phyloP scores from a whole-genome alignment of 78 protist genomes.

The Polysphondylium violaceum region DNA sequence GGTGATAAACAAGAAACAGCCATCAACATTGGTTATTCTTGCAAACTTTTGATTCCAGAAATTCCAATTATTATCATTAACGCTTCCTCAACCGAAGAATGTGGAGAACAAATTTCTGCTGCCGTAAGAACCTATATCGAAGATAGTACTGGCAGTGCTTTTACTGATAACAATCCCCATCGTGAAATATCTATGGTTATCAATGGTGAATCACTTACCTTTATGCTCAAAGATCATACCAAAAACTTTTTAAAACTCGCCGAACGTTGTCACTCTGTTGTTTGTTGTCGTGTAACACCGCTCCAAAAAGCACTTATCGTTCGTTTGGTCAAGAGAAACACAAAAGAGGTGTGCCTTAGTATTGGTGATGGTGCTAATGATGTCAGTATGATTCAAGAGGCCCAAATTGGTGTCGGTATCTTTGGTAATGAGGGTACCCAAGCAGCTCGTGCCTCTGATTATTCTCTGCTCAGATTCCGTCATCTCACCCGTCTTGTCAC shows the following conservation, averaged over 20 bases:
- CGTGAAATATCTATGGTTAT: slow-evolving; percentile 44
- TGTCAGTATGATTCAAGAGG: slow-evolving; percentile 81
- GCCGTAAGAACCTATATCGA: neutral
- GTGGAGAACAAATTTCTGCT: neutral
- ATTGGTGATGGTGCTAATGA: slow-evolving; percentile 94
- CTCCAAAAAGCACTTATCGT: slow-evolving; percentile 93
- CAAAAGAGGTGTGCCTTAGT: slow-evolving; percentile 74
- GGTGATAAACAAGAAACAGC: slow-evolving; percentile 95
- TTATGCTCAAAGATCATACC: slow-evolving; percentile 28
- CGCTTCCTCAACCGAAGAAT: slow-evolving; percentile 32
- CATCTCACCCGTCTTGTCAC: slow-evolving; percentile 80
- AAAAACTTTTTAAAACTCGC: slow-evolving; percentile 77
- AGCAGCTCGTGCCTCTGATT: slow-evolving; percentile 94
- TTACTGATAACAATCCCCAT: neutral
- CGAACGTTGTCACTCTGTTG: slow-evolving; percentile 81
- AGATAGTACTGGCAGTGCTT: neutral
- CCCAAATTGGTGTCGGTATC: slow-evolving; percentile 94
- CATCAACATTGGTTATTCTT: slow-evolving; percentile 90
- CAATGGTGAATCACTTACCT: slow-evolving; percentile 56
- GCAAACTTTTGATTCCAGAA: slow-evolving; percentile 41
- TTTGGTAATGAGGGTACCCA: slow-evolving; percentile 95
- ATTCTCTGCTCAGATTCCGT: slow-evolving; percentile 86
- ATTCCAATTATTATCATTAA: slow-evolving; percentile 38
- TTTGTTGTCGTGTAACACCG: slow-evolving; percentile 94
- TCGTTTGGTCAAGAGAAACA: slow-evolving; percentile 58